A percentile compares a stretch with the other conserved stretches of the same genome.
Evolutionary conservation across 495 filamentous ascomycete genomes (phyloP).

Genomic region (Astrothelium macrocarpum): DNA sequence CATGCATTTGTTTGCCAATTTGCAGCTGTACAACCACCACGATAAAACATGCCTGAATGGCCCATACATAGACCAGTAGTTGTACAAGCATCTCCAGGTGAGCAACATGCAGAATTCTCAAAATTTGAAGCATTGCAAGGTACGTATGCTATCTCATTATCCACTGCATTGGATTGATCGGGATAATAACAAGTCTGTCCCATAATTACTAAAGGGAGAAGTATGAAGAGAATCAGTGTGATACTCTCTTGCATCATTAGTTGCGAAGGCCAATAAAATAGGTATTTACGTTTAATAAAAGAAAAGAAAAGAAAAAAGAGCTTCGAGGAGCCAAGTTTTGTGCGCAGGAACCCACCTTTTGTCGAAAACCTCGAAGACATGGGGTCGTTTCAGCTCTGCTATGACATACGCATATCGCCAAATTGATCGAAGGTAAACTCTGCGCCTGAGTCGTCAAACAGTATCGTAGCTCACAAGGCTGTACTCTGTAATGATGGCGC

Average conservation of each 20-base stretch:
- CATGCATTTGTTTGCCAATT: background rate
- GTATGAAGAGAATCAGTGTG: background rate
- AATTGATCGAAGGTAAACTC: background rate
- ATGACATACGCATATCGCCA: background rate
- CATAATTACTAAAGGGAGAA: background rate
- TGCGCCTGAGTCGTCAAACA: background rate
- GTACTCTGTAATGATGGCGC: constrained; percentile 1
- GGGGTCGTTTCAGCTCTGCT: background rate
- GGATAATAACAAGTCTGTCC: background rate
- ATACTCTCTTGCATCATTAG: background rate
- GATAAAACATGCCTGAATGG: background rate
- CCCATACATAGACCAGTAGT: constrained; percentile 2
- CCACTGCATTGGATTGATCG: background rate
- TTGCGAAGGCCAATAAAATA: background rate
- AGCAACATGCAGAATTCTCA: background rate
- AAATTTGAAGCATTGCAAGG: background rate
- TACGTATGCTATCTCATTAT: background rate
- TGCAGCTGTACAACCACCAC: background rate
- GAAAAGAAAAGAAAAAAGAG: background rate
- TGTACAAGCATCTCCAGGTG: background rate
- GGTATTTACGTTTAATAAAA: no score
- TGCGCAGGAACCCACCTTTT: background rate
- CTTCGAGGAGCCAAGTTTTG: background rate
- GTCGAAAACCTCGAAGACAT: background rate
- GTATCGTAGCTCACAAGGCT: background rate